Base-by-base conservation (phyloP, 1,139 yeast genomes). In the Geotrichum phurueaensis region DNA sequence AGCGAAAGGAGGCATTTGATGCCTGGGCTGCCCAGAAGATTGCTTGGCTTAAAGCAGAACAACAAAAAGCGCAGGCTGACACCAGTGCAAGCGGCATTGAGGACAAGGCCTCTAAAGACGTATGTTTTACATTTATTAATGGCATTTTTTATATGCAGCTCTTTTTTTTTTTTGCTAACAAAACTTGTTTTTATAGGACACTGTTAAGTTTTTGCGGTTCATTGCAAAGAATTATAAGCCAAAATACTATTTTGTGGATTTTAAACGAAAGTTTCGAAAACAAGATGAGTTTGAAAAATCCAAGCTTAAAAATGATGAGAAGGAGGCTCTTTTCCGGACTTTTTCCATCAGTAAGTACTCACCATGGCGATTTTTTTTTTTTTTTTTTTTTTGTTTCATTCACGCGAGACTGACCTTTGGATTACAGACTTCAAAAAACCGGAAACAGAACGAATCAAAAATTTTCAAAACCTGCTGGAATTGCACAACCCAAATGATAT, bases 201-300 rank as follows among this genome's bases (percentile, higher is more conserved):
- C 71, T 63, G 62, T 71, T 1, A 64, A 66, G 54, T 80, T 71
- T 62, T 65, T 78, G 53, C 65, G 67, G 20, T 72, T 75, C 51
- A 63, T 81, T 18, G 68, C 70, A n/a, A 59, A 65, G n/a, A 65
- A 69, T 4, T 70, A 69, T 58, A 68, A 69, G 13, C 69, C 75
- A 29, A 74, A 73, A 20, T 62, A 71, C 53, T 73, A 76, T 55
- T 82, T 76, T 63, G 66, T 76, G n/a, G 84, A 80, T 56, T 81
- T 82, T 67, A 79, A 79, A 63, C 73, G 82, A 22, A 73, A 75
- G 60, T 67, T 70, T 66, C 70, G 76, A 29, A 70, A 68, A 12
- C 69, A 69, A 7, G 65, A 69, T 0, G 72, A 67, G 31, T 73
- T 79, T 62, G 64, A 66, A 25, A 64, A 64, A 2, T 62, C 73